Base-by-base conservation (phyloP, 257 asterid genomes). In the Haberlea rhodopensis region DNA sequence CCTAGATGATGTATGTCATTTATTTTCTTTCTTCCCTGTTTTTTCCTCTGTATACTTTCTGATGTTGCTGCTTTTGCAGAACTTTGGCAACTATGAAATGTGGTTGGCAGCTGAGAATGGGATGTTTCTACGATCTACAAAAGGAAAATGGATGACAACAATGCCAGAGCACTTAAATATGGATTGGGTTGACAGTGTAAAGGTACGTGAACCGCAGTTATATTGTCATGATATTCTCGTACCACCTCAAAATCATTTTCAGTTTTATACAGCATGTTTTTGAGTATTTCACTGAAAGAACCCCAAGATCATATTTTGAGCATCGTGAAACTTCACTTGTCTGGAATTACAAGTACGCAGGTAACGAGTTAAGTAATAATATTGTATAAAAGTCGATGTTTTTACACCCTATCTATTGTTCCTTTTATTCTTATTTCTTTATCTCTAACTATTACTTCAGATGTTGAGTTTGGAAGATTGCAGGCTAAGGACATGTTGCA, bases 101-200 rank as follows among this genome's bases (percentile, higher is more conserved):
- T 92, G 99, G 99, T 74, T 92, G 75, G 99, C 99, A 60, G 99
- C 99, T 9, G 99, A 89, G 72, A 86, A 92, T 68, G 99, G 99
- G 65, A 89, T 92, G 99, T 92, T 92, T 75, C 82, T 92, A 61
- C 85, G 99, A 61, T 81, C 90, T 53, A 87, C 97, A 9, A 84
- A 69, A 40, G 91, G 97, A 53, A 83, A 77, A 23, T 92, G 99
- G 99, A 92, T 87, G 99, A 92, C 99, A 20, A 89, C 99, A 9
- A 89, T 92, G 99, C 99, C 99, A 20, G 99, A 92, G 72, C 94
- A 89, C 81, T 81, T 92, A 78, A 85, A 79, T 65, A 89, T 85
- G 97, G 99, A 92, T 9, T 92, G 99, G 99, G 91, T 92, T 57
- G 99, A 89, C 70, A 87, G 96, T n/a, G 87, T 89, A 37, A 83